These are phyloP conservation scores for Fusarium paranaense DNA, from an alignment of 2,329 filamentous ascomycete genomes.

Conservation along the genomic window DNA sequence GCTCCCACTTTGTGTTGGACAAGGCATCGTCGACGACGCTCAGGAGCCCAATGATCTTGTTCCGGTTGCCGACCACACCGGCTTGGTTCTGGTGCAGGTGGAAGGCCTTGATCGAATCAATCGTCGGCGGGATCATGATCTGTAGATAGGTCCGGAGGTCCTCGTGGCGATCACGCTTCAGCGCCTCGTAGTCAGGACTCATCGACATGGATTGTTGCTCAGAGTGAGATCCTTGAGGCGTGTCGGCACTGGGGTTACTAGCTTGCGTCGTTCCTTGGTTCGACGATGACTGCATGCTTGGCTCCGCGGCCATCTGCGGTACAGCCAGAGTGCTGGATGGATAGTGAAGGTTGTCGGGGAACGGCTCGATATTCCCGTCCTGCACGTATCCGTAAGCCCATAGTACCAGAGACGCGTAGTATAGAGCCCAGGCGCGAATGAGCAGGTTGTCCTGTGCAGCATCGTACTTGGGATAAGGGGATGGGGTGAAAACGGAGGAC, in stretches of 20 bases:
- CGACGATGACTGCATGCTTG: constrained; percentile 36
- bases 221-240: constrained; percentile 30
- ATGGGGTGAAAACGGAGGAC: constrained; percentile 29
- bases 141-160: constrained; percentile 44
- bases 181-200: constrained; percentile 33
- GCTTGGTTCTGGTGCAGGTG: constrained; percentile 45
- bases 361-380: constrained; percentile 43
- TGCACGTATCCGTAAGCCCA: constrained; percentile 46
- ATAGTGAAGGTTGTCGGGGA: constrained; percentile 43
- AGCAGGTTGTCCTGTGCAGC: constrained; percentile 41
- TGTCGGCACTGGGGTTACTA: constrained; percentile 21
- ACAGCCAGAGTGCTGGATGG: constrained; percentile 25
- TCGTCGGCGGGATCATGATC: constrained; percentile 45
- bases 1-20: constrained; percentile 42
- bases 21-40: constrained; percentile 43
- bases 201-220: constrained; percentile 31
- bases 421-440: constrained; percentile 42
- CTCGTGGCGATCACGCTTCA: constrained; percentile 41
- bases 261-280: constrained; percentile 8
- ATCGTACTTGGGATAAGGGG: constrained; percentile 40
- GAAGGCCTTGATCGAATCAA: constrained; percentile 44
- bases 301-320: constrained; percentile 24
- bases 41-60: constrained; percentile 42
- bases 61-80: constrained; percentile 43
- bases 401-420: constrained; percentile 43